Conservation (phyloP, 176 grass and related monocot genomes). For the Phyllostachys edulis region DNA sequence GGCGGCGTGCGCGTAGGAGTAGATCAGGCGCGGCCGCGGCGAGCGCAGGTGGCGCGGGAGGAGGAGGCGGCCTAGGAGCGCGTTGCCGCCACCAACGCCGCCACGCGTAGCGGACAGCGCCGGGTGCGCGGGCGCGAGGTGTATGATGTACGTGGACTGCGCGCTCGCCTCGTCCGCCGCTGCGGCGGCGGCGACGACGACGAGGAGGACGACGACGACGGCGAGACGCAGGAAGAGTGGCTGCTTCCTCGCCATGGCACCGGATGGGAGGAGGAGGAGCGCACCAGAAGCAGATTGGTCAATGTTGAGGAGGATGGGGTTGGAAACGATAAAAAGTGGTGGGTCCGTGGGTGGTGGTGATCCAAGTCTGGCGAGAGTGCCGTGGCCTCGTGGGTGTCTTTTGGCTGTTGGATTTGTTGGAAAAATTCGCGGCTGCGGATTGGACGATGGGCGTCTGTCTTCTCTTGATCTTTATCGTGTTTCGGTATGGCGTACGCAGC, state of each 20-base stretch:
- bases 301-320: background rate
- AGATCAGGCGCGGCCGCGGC: slow-evolving; percentile 24
- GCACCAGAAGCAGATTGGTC: slow-evolving; percentile 17
- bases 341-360: slow-evolving; percentile 1
- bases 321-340: background rate
- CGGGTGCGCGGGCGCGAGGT: slow-evolving; percentile 30
- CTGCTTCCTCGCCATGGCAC: slow-evolving; percentile 28
- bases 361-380: background rate
- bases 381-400: background rate
- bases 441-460: background rate
- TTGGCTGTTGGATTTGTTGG: background rate
- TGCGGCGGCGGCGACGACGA: too few relatives aligned
- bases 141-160: slow-evolving; percentile 52
- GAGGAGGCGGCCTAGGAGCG: slow-evolving; percentile 32
- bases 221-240: background rate
- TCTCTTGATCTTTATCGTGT: background rate
- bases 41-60: slow-evolving; percentile 38
- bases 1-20: slow-evolving; percentile 44
- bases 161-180: background rate
- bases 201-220: background rate
- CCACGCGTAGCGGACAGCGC: background rate
- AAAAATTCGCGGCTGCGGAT: background rate
- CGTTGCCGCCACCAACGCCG: background rate
- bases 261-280: background rate
- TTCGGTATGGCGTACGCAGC: background rate